These are phyloP conservation scores for Marasmius fiardii DNA, from an alignment of 1,284 basidiomycete genomes.

Conservation along the genomic window DNA sequence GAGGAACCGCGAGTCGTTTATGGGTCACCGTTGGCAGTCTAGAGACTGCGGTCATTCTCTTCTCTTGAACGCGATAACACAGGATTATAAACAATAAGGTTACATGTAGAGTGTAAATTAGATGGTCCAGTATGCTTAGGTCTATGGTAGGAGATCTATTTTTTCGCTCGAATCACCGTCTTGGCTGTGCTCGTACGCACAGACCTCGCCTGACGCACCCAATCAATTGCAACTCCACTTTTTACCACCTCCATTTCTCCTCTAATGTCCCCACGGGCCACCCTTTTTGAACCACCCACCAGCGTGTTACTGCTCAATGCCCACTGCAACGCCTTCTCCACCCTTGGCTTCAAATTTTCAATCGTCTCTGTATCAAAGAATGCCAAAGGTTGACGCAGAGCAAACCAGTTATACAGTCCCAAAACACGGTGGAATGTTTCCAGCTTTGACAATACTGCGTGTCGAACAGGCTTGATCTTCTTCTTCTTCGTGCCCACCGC, in stretches of 20 bases:
- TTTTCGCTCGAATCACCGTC: no score
- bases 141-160: no score
- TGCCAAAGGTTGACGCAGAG: slow-evolving; percentile 71
- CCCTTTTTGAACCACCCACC: background rate
- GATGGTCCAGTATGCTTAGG: no score
- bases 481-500: slow-evolving; percentile 42
- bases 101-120: no score
- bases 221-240: background rate
- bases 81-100: no score
- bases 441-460: slow-evolving; percentile 31
- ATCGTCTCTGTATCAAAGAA: slow-evolving; percentile 63
- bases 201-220: no score
- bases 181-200: no score
- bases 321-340: slow-evolving; percentile 73
- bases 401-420: slow-evolving; percentile 87
- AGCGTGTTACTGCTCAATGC: slow-evolving; percentile 42
- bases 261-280: background rate
- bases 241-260: no score
- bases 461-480: slow-evolving; percentile 15
- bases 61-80: no score
- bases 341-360: slow-evolving; percentile 53
- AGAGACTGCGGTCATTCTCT: no score
- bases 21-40: no score
- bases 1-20: no score
- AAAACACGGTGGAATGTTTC: slow-evolving; percentile 85